Base-by-base conservation (phyloP, 2,329 filamentous ascomycete genomes). In the Colletotrichum tamarilloi region DNA sequence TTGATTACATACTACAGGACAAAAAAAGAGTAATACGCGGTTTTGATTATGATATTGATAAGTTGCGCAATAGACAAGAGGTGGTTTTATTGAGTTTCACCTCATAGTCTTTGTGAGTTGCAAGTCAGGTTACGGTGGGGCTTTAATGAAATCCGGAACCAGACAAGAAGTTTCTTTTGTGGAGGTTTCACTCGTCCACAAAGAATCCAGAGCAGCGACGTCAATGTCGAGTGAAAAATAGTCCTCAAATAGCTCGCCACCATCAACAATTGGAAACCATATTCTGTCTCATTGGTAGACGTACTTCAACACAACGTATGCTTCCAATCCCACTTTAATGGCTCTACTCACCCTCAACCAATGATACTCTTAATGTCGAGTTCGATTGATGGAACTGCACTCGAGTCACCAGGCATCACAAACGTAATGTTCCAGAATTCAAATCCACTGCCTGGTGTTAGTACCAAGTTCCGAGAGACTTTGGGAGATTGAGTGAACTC, bases 351-450 rank as follows among this genome's bases (percentile, higher is more conserved):
- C 16, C 7, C 42, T 49, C 19, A n/a, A 16, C 19, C 42, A 22
- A n/a, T 49, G 4, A 8, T 11, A 49, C 42, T 49, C 14, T 30
- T 19, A 3, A 62, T 62, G 24, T 49, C 38, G 22, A 71, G 56
- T 5, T 14, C 28, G 4, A 71, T 60, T 0, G 8, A 32, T 5
- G 68, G 68, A n/a, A 12, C 32, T 1, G 76, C 79, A 5, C 68
- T 75, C 35, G 77, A 80, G 14, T 75, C 77, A 1, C 62, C 28
- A 2, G 84, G 83, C 83, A 86, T 84, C 0, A 76, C 76, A 62
- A 83, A 86, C 0, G 83, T 86, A 30, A 86, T 83, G 73, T 85
- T 86, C 73, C 68, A 71, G 4, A 71, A 67, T 16, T 71, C 68
- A n/a, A 71, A 71, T 0, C 62, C 68, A n/a, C 68, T 71, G 12